phyloP scores from a whole-genome alignment of 2,329 filamentous ascomycete genomes.

The Dothistroma septosporum region DNA sequence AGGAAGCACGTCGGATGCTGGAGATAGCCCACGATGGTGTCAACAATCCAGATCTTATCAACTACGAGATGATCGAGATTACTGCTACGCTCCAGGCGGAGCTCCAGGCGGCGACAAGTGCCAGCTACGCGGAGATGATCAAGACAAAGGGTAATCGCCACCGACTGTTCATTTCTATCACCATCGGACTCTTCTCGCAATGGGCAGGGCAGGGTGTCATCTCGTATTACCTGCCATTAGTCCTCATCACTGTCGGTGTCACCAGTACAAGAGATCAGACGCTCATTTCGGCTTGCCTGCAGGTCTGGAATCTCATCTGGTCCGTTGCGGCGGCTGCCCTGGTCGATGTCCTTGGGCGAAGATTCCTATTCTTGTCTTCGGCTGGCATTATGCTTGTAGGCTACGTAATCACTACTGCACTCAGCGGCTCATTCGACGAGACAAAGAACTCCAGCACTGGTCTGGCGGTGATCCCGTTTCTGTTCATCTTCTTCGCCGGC shows the following conservation, averaged over 20 bases:
- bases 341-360: constrained; percentile 42
- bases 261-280: constrained; percentile 34
- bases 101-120: constrained; percentile 50
- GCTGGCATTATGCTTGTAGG: constrained; percentile 43
- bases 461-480: constrained; percentile 40
- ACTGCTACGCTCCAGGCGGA: constrained; percentile 26
- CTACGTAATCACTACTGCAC: constrained; percentile 29
- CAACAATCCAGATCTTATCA: constrained; percentile 58
- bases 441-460: constrained; percentile 33
- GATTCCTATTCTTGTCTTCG: constrained; percentile 43
- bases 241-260: constrained; percentile 39
- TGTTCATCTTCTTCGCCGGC: constrained; percentile 43
- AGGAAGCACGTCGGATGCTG: constrained; percentile 28
- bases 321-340: constrained; percentile 38
- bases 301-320: constrained; percentile 40
- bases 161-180: constrained; percentile 39
- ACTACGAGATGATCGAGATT: constrained; percentile 65
- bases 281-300: constrained; percentile 38
- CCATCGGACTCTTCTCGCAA: constrained; percentile 38
- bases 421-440: constrained; percentile 37
- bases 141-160: constrained; percentile 32
- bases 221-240: constrained; percentile 28
- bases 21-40: constrained; percentile 55
- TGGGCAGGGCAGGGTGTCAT: constrained; percentile 41
- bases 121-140: constrained; percentile 20